Evolutionary conservation across 164 flowering plant species (phyloP).

Genomic region (Houttuynia cordata): DNA sequence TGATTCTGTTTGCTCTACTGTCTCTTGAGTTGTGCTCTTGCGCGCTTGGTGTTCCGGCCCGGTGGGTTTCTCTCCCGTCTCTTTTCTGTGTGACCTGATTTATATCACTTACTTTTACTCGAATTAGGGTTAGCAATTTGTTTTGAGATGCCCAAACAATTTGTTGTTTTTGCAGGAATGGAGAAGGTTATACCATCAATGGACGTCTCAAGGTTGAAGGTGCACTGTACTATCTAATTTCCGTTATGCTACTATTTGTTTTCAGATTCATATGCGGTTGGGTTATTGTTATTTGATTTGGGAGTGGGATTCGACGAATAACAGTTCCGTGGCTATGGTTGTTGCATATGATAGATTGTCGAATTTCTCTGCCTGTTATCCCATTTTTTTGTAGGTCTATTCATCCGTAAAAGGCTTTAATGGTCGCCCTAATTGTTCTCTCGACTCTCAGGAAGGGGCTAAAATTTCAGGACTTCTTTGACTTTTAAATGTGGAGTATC

Average conservation of each 20-base stretch:
- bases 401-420: no score
- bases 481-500: no score
- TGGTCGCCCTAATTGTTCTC: no score
- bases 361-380: background rate
- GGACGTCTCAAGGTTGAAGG: conserved; percentile 21
- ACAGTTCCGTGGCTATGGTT: background rate
- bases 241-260: background rate
- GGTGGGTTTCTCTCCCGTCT: background rate
- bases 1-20: background rate
- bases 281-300: background rate
- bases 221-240: background rate
- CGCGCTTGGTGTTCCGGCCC: background rate
- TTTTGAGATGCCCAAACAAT: background rate
- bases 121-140: conserved; percentile 3
- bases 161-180: conserved; percentile 10
- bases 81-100: background rate
- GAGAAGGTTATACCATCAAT: conserved; percentile 18
- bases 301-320: background rate
- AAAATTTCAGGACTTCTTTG: no score
- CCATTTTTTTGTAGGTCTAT: no score
- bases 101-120: background rate
- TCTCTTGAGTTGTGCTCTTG: background rate
- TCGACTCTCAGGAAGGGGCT: no score
- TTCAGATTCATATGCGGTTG: background rate
- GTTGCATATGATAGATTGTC: background rate